Evolutionary conservation across 1,284 basidiomycete species (phyloP).

Genomic region (Leucoagaricus sp.): DNA sequence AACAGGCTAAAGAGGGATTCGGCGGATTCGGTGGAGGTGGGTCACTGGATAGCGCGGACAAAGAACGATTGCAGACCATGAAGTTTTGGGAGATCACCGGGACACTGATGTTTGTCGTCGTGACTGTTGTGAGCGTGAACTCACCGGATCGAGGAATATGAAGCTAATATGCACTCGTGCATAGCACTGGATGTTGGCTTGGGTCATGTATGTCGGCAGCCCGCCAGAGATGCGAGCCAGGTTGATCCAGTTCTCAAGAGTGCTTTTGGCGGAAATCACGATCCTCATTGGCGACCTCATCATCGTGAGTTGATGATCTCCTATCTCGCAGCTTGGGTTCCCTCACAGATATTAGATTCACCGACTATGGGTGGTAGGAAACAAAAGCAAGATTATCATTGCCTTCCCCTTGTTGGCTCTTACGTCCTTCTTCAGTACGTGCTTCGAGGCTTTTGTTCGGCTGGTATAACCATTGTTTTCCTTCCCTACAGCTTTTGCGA

Average conservation of each 20-base stretch:
- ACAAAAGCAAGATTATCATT: not conserved
- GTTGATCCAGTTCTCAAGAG: not conserved
- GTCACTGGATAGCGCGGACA: not conserved
- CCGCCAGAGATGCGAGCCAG: not conserved
- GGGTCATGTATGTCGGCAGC: not conserved
- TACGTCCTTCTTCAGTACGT: not conserved
- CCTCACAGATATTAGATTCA: conserved; percentile 6
- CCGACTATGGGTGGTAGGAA: conserved; percentile 8
- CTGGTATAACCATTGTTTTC: not conserved
- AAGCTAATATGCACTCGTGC: not conserved
- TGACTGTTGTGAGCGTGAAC: not conserved
- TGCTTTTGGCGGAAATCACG: not conserved
- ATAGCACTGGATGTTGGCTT: conserved; percentile 4
- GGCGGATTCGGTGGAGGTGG: not conserved
- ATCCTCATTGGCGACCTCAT: conserved; percentile 4
- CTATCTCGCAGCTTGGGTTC: too few relatives aligned
- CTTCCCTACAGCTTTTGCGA: not conserved
- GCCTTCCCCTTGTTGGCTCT: conserved; percentile 1
- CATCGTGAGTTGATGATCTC: not conserved
- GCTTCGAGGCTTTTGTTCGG: not conserved
- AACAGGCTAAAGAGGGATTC: not conserved
- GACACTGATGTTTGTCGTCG: not conserved
- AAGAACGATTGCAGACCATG: conserved; percentile 7
- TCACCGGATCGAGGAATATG: not conserved
- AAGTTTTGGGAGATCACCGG: conserved; percentile 7